These are phyloP conservation scores for Macrolepiota fuliginosa DNA, from an alignment of 768 basidiomycete species.

Conservation along the genomic window DNA sequence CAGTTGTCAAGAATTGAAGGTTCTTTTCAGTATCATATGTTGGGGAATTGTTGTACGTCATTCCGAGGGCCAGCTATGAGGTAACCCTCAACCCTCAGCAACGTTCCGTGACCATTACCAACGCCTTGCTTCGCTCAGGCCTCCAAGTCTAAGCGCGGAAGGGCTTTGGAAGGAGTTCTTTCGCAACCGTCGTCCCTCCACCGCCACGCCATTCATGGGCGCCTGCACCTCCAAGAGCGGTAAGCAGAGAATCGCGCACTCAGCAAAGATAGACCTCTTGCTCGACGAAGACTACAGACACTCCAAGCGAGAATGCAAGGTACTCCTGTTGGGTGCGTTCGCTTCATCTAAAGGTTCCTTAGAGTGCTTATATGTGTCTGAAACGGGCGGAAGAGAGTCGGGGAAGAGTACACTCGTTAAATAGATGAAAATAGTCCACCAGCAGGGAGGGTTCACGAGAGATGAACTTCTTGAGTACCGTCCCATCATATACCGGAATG, in stretches of 20 bases:
- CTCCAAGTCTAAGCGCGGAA: no score
- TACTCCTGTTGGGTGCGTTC: slow-evolving; percentile 77
- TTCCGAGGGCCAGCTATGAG: no score
- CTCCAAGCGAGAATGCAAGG: slow-evolving; percentile 89
- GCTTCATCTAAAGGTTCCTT: not conserved
- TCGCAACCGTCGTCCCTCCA: not conserved
- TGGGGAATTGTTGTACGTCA: no score
- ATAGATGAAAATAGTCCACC: slow-evolving; percentile 99
- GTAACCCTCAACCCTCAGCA: no score
- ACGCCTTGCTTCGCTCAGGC: no score
- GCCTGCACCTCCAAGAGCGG: slow-evolving; percentile 63
- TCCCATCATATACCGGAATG: slow-evolving; percentile 79
- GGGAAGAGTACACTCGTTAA: slow-evolving; percentile 97
- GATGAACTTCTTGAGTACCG: slow-evolving; percentile 77
- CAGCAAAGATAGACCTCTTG: slow-evolving; percentile 76
- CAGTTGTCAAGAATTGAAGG: no score
- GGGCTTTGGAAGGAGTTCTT: no score
- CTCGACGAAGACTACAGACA: slow-evolving; percentile 84
- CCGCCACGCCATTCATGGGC: slow-evolving; percentile 43
- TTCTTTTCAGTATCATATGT: no score
- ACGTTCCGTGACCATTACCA: no score
- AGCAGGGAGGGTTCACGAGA: slow-evolving; percentile 72
- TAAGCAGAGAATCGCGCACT: slow-evolving; percentile 56
- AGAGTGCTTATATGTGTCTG: not conserved
- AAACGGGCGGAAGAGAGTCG: slow-evolving; percentile 85